Evolutionary conservation across 768 basidiomycete genomes (phyloP).

Genomic region (Xerocomellus chrysenteron): DNA sequence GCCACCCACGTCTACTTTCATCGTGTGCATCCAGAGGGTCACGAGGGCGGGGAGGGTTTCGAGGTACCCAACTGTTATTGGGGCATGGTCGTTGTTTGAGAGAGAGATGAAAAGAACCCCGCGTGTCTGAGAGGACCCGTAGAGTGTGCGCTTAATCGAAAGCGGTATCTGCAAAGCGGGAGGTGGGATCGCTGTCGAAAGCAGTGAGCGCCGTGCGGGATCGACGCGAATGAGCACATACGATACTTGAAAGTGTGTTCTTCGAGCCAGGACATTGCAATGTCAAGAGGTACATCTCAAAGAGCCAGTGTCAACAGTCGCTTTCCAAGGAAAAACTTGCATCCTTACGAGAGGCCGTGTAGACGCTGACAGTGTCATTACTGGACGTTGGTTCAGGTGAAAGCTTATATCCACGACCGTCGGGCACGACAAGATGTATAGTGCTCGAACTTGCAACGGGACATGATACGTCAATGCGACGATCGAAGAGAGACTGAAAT

Average conservation of each 20-base stretch:
- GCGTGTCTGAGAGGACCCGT: conserved; percentile 71
- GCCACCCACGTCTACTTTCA: conserved; percentile 52
- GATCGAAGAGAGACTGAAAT: too few species aligned
- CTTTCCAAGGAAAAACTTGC: too few species aligned
- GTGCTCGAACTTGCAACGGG: too few species aligned
- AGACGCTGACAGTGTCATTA: too few species aligned
- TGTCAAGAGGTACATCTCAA: too few species aligned
- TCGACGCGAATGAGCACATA: conserved; percentile 32
- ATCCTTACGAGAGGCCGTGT: too few species aligned
- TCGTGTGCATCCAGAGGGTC: conserved; percentile 77
- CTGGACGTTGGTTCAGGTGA: too few species aligned
- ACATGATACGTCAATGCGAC: too few species aligned
- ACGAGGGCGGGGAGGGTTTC: conserved; percentile 92
- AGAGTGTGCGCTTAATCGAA: conserved; percentile 64
- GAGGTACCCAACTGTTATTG: conserved; percentile 58
- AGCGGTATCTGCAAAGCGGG: conserved; percentile 48
- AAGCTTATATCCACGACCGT: too few species aligned
- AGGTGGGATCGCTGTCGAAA: conserved; percentile 36
- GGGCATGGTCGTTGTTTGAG: conserved; percentile 51
- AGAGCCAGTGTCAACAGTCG: too few species aligned
- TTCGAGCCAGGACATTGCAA: too few species aligned
- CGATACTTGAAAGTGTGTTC: conserved; percentile 57
- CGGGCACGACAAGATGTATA: too few species aligned
- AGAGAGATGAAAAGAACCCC: conserved; percentile 71
- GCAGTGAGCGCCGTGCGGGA: neutral